phyloP scores from a whole-genome alignment of 148 eudicot genomes.

The Rheum nobile region DNA sequence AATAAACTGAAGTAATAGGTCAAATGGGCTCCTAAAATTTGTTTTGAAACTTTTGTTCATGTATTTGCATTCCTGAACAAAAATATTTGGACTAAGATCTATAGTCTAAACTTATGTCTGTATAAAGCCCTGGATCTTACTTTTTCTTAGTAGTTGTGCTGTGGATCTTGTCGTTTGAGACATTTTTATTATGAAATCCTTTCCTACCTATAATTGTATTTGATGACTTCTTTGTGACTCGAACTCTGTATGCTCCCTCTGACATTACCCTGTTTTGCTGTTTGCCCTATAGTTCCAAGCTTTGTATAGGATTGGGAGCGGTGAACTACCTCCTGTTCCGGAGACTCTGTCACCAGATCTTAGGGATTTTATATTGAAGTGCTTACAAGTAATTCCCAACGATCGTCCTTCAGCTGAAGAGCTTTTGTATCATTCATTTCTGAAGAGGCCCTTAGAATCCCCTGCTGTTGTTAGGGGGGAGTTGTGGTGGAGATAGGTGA shows the following conservation, averaged over 20 bases:
- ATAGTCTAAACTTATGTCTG: neutral
- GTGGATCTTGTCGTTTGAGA: neutral
- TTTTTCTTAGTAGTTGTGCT: neutral
- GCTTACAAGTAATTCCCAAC: slow-evolving; percentile 24
- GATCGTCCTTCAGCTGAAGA: slow-evolving; percentile 34
- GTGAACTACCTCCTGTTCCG: slow-evolving; percentile 61
- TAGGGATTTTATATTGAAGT: slow-evolving; percentile 40
- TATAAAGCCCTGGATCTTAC: neutral
- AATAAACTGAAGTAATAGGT: neutral
- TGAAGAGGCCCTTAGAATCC: slow-evolving; percentile 11
- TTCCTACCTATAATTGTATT: neutral
- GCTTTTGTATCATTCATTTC: slow-evolving; percentile 27
- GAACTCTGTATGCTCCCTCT: neutral
- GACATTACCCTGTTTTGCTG: neutral
- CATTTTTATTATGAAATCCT: neutral
- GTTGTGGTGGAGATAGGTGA: neutral
- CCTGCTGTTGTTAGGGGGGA: slow-evolving; percentile 3
- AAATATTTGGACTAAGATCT: neutral
- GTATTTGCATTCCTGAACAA: no score
- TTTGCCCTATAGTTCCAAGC: slow-evolving; percentile 43
- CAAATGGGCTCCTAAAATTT: neutral
- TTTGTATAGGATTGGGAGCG: slow-evolving; percentile 59
- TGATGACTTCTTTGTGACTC: neutral
- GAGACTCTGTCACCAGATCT: slow-evolving; percentile 57
- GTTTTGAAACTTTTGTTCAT: neutral